Evolutionary conservation across 1,139 yeast species (phyloP).

Genomic region (Hansenula lynferdii): DNA sequence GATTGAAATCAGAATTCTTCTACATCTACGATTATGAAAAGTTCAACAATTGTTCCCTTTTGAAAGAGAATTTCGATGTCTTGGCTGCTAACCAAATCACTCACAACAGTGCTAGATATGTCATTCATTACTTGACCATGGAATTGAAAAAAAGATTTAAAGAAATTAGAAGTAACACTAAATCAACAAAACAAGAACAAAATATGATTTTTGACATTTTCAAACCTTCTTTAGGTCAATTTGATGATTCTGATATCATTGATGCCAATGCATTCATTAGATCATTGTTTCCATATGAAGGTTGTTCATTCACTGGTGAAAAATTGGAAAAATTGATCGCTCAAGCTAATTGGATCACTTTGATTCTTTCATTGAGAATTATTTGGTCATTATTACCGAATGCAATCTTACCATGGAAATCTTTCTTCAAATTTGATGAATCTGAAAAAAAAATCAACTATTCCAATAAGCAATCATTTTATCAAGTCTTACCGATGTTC

Average conservation of each 20-base stretch:
- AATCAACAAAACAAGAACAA: slow-evolving; percentile 4
- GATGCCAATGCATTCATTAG: slow-evolving; percentile 22
- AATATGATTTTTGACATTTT: slow-evolving; percentile 23
- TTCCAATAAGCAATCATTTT: slow-evolving; percentile 25
- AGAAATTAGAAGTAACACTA: slow-evolving; percentile 11
- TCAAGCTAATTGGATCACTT: slow-evolving; percentile 19
- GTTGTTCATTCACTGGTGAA: slow-evolving; percentile 28
- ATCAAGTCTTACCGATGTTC: slow-evolving; percentile 25
- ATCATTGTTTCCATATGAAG: slow-evolving; percentile 28
- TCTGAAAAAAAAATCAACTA: slow-evolving; percentile 20
- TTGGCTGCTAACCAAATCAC: slow-evolving; percentile 21
- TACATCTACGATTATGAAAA: slow-evolving; percentile 23
- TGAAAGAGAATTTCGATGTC: slow-evolving; percentile 24
- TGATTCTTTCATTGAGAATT: slow-evolving; percentile 24
- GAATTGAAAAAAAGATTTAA: slow-evolving; percentile 23
- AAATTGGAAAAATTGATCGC: slow-evolving; percentile 21
- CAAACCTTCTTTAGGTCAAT: slow-evolving; percentile 29
- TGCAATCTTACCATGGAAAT: slow-evolving; percentile 30
- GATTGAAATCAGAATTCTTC: slow-evolving; percentile 22
- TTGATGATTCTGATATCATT: slow-evolving; percentile 23
- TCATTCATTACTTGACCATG: slow-evolving; percentile 26
- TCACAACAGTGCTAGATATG: slow-evolving; percentile 28
- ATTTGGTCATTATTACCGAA: slow-evolving; percentile 28
- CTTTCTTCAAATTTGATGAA: slow-evolving; percentile 23
- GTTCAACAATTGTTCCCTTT: slow-evolving; percentile 21